Base-by-base conservation (phyloP, 352 stramenopile genomes). In the Globisporangium nagaii region DNA sequence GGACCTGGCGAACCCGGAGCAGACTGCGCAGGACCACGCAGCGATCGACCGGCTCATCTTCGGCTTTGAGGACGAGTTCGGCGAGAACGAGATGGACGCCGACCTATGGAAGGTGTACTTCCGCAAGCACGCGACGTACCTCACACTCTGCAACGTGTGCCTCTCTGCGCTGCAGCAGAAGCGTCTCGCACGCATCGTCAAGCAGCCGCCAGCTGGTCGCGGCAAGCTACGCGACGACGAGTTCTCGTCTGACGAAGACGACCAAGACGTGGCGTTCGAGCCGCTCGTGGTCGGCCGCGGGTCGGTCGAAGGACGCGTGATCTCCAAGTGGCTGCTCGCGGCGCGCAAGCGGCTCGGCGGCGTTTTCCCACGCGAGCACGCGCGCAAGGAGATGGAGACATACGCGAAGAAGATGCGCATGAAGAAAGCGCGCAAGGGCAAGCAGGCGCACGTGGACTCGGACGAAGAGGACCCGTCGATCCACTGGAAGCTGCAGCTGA, bases 61-160 rank as follows among this genome's bases (percentile, higher is more conserved):
- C 45, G 79, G 68, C 13, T 93, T 90, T 48, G 81, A 93, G 51
- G 63, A 27, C 12, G 75, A 90, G 42, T 97, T 97, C 58, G 90
- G 88, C 27, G 67, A 79, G 19, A 56, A 79, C 37, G 93, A 98
- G 68, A 76, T 86, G 53, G 88, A 98, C 54, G 60, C 75, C 0
- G 88, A 97, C 62, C 70, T 98, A 4, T 98, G 96, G 96, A 98
- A 98, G 74, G 93, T 96, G 20, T 98, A 95, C 74, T 98, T 98
- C 66, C 80, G 93, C 57, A 93, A 96, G 63, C 84, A 97, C 55
- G 96, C 93, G 12, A 72, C 71, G 44, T 98, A 93, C 66, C 80
- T 95, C 48, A 98, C 96, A 36, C 80, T 96, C 20, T 98, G 95
- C 73, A 96, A 97, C 54, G 79, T 95, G 42, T 98, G 96, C 59